Base-by-base conservation (phyloP, 2,329 filamentous ascomycete species). In the Blastomyces gilchristii region DNA sequence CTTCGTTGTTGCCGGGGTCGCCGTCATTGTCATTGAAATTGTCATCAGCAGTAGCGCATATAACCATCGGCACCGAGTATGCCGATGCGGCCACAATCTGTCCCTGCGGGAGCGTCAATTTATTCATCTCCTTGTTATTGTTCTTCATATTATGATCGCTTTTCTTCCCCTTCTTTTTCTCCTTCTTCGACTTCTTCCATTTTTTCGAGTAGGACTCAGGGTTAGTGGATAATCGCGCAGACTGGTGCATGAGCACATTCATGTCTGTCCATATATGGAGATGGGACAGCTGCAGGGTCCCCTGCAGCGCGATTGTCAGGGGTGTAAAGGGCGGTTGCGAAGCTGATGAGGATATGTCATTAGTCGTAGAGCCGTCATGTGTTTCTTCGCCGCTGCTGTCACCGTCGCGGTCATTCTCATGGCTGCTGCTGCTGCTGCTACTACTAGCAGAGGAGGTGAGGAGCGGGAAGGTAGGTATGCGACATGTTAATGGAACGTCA, bases 401-500 rank as follows among this genome's bases (percentile, higher is more conserved):
- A 7, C 79, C 80, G 8, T 79, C 76, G 14, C 34, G 34, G 8
- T 82, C 73, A 60, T 75, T 74, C 25, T 72, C 70, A 11, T 77
- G 71, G 11, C 70, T 74, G 53, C 68, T 72, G 62, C n/a, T 71
- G 67, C 64, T 25, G 71, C 31, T 63, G 34, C 34, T 11, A 2
- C 34, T 37, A 1, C 34, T 11, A 5, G 34, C 34, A 16, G 49
- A 25, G 22, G 49, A 52, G 49, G 63, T 37, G 65, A 70, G 63
- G 77, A 85, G 77, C 0, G 93, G 93, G 8, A 88, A 86, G 0
- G 90, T 85, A 37, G 93, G 91, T 16, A 97, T 85, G 61, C 94
- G 92, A 77, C 94, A 99, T 62, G 91, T 87, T 59, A 97, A 82
- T 11, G 94, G 94, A 22, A 91, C 92, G 77, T 99, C 94, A 79